These are phyloP conservation scores for Astragalus glycyphyllos DNA, from an alignment of 306 rosid genomes.

Conservation along the genomic window DNA sequence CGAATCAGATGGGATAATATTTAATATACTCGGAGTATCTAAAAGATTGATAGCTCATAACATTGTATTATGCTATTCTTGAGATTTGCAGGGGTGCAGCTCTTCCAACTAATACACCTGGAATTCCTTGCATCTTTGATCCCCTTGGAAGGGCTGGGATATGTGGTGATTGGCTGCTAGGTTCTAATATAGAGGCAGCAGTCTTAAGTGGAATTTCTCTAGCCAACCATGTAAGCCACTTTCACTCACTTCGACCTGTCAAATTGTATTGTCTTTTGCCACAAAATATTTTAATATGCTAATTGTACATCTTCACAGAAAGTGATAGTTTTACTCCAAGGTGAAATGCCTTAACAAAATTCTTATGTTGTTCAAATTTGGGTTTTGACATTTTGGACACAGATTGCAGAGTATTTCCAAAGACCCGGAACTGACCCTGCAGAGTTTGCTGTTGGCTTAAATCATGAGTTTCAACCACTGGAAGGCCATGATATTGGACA, in stretches of 20 bases:
- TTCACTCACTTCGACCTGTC: conserved; percentile 21
- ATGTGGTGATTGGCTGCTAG: conserved; percentile 95
- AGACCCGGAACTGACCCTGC: conserved; percentile 50
- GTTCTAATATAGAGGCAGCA: conserved; percentile 92
- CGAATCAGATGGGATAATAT: background rate
- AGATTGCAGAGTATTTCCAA: conserved; percentile 83
- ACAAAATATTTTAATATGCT: background rate
- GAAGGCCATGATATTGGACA: conserved; percentile 86
- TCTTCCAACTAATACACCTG: conserved; percentile 85
- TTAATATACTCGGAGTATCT: background rate
- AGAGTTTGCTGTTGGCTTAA: conserved; percentile 74
- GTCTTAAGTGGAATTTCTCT: conserved; percentile 85
- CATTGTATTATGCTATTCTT: conserved; percentile 22
- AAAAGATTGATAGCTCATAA: conserved; percentile 1
- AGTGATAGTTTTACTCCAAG: conserved; percentile 22
- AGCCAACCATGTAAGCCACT: conserved; percentile 70
- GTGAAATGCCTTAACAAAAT: background rate
- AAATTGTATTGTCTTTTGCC: conserved; percentile 3
- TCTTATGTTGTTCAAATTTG: conserved; percentile 3
- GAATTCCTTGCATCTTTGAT: conserved; percentile 88
- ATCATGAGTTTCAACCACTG: conserved; percentile 65
- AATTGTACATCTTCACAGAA: background rate
- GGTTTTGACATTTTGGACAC: conserved; percentile 35
- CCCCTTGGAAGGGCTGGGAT: conserved; percentile 89
- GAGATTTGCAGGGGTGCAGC: conserved; percentile 87